Percentiles rank a stretch among this genome's conserved stretches.
Conservation (phyloP, 371 early-diverging fungal species). For the Syncephalastrum sp. region DNA sequence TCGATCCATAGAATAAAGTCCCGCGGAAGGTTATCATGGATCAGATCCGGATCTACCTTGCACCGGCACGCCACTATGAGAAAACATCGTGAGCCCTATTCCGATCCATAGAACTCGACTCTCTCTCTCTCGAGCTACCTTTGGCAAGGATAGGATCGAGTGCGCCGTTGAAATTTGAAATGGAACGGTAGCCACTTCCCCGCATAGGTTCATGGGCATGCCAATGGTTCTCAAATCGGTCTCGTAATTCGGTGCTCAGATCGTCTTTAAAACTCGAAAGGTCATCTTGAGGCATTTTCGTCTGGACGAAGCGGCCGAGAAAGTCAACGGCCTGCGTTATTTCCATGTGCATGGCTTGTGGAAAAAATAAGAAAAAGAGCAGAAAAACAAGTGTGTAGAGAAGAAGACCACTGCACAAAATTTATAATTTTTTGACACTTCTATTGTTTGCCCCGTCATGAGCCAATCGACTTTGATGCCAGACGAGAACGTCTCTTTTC, state of each 20-base stretch:
- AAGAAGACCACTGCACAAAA: not conserved
- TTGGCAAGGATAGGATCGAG: constrained; percentile 58
- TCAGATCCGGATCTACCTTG: constrained; percentile 27
- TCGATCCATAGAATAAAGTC: constrained; percentile 81
- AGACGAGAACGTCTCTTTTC: no score
- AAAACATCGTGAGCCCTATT: constrained; percentile 6
- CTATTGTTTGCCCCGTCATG: no score
- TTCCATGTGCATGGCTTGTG: constrained; percentile 53
- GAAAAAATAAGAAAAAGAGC: constrained; percentile 12
- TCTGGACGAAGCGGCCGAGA: constrained; percentile 47
- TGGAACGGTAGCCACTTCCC: constrained; percentile 76
- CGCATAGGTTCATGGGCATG: constrained; percentile 57
- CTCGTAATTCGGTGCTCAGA: constrained; percentile 33
- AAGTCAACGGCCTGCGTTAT: constrained; percentile 57
- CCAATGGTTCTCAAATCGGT: constrained; percentile 66
- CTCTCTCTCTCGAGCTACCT: constrained; percentile 25
- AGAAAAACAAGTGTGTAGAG: not conserved
- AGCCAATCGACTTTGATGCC: no score
- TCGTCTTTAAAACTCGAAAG: constrained; percentile 36
- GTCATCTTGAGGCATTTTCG: constrained; percentile 28
- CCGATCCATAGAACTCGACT: constrained; percentile 43
- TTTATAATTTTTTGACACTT: no score
- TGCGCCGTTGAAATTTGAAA: constrained; percentile 65
- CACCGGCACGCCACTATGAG: constrained; percentile 11
- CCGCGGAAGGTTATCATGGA: constrained; percentile 59